Base-by-base conservation (phyloP, 352 stramenopile genomes). In the Globisporangium emineosum region DNA sequence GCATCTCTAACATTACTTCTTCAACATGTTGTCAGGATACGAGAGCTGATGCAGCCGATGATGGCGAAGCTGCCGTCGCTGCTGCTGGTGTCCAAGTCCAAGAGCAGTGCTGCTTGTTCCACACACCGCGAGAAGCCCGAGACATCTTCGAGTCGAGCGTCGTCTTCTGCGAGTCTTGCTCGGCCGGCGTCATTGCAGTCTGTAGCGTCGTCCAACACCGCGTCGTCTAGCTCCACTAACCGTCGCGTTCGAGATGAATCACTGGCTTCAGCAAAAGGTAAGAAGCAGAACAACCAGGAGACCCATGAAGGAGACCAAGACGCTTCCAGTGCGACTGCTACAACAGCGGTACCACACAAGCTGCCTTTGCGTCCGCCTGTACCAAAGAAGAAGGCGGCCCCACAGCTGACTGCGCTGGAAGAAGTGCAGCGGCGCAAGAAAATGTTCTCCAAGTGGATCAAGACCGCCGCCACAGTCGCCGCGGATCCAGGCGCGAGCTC, bases 391-490 rank as follows among this genome's bases (percentile, higher is more conserved):
- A 74, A 65, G 10, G 65, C 65, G 19, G 47, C 12, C 23, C 30
- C 66, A 17, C 63, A 65, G 30, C 52, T 76, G 2, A 76, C 70
- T 2, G 76, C 80, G 13, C 64, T 89, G 10, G 77, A 88, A 49
- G 75, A 88, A 23, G 78, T 89, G 3, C 72, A 90, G 57, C 84
- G 82, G 29, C 82, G 81, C 23, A 88, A 88, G 60, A 75, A 80
- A 32, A 83, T 91, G 75, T 91, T 91, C 62, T 74, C 82, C 2
- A 91, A 72, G 57, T 93, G 84, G 82, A 79, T 90, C 30, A 86
- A 89, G 60, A 60, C 53, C 1, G 23, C 57, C 23, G 56, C 25
- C 21, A 33, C 57, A 10, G 42, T 37, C 10, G 30, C 29, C 17
- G 0, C 45, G 10, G 35, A 23, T 9, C 15, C 45, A 27, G 33